A percentile compares a stretch with the other conserved stretches of the same genome.
phyloP scores from a whole-genome alignment of 805 yeast genomes.

The Lachancea dasiensis region DNA sequence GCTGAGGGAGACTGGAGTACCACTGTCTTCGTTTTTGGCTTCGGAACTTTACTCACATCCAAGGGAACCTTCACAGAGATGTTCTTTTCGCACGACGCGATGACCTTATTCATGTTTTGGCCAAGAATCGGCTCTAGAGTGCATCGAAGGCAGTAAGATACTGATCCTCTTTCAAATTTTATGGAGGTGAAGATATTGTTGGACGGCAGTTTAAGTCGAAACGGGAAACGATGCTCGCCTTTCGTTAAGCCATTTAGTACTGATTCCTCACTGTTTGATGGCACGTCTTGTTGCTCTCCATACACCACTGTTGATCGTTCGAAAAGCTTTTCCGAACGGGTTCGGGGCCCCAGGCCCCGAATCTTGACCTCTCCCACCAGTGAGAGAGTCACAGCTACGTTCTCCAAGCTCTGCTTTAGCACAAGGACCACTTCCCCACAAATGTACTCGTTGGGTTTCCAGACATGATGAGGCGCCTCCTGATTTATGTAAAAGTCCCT shows the following conservation, averaged over 20 bases:
- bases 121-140: slow-evolving; percentile 18
- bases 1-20: slow-evolving; percentile 48
- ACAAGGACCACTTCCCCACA: slow-evolving; percentile 57
- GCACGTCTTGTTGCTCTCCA: slow-evolving; percentile 33
- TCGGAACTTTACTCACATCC: slow-evolving; percentile 61
- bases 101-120: slow-evolving; percentile 21
- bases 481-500: slow-evolving; percentile 63
- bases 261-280: background rate
- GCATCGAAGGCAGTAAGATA: slow-evolving; percentile 48
- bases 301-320: slow-evolving; percentile 54
- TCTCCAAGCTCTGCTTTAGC: slow-evolving; percentile 48
- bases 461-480: slow-evolving; percentile 68
- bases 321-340: slow-evolving; percentile 49
- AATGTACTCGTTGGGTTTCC: slow-evolving; percentile 76
- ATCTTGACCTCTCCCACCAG: slow-evolving; percentile 53
- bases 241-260: slow-evolving; percentile 47
- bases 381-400: slow-evolving; percentile 44
- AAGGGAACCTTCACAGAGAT: slow-evolving; percentile 64
- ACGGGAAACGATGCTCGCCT: slow-evolving; percentile 88
- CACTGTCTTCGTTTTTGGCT: slow-evolving; percentile 60
- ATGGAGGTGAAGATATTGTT: slow-evolving; percentile 67
- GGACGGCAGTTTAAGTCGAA: slow-evolving; percentile 73
- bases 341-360: slow-evolving; percentile 40
- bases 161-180: slow-evolving; percentile 81
- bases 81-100: slow-evolving; percentile 48